phyloP scores from a whole-genome alignment of 2,329 filamentous ascomycete species.

The Sordariomycetes sp. region DNA sequence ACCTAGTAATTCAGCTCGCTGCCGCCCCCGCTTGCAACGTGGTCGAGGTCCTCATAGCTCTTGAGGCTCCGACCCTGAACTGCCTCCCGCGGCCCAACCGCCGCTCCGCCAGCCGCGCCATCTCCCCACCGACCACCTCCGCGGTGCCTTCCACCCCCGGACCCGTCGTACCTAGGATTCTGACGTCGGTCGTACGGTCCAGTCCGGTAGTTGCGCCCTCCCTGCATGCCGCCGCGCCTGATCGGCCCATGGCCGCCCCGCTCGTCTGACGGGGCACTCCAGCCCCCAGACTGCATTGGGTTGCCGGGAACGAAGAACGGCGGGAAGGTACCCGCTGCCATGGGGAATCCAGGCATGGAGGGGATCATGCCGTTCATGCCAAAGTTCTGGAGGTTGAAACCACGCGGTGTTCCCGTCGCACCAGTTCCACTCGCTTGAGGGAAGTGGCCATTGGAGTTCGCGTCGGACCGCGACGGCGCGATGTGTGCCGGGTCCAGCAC shows the following conservation, averaged over 20 bases:
- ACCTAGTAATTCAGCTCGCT: conserved; percentile 82
- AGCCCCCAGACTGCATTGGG: conserved; percentile 25
- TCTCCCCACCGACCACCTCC: conserved; percentile 55
- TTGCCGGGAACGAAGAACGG: conserved; percentile 42
- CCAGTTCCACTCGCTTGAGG: conserved; percentile 67
- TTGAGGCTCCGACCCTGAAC: conserved; percentile 87
- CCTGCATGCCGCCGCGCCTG: conserved; percentile 51
- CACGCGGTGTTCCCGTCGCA: conserved; percentile 75
- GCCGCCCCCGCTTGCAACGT: conserved; percentile 61
- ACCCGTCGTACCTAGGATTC: conserved; percentile 38
- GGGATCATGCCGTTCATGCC: conserved; percentile 47
- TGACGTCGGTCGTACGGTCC: conserved; percentile 65
- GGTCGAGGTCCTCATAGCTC: conserved; percentile 96
- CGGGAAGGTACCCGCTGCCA: conserved; percentile 33
- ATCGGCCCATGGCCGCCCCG: conserved; percentile 52
- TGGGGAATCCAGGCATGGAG: conserved; percentile 45
- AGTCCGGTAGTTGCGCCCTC: conserved; percentile 40
- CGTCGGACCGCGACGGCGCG: conserved; percentile 82
- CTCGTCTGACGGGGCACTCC: conserved; percentile 41
- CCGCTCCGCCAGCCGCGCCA: conserved; percentile 60
- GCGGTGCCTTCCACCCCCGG: conserved; percentile 19
- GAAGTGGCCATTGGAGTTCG: conserved; percentile 93
- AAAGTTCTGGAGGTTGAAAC: conserved; percentile 77
- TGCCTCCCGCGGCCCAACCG: conserved; percentile 79
- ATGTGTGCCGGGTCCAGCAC: conserved; percentile 92